Evolutionary conservation across 2,329 filamentous ascomycete species (phyloP), one percentile per base, ranked within the genome.

Genomic region (Coniochaeta pulveracea): DNA sequence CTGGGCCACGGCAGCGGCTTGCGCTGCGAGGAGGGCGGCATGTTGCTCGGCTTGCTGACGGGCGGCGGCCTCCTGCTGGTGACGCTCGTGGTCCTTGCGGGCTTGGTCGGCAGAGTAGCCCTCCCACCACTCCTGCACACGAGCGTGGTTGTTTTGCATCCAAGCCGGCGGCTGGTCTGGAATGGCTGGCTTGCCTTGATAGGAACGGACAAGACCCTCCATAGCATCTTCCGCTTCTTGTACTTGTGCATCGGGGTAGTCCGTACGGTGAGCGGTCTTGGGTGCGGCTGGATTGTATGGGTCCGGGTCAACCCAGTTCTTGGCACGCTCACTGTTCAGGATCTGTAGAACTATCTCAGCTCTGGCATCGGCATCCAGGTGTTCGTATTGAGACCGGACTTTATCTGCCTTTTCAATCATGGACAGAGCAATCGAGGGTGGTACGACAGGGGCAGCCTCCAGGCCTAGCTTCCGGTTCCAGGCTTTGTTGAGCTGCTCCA

Each of bases 301-400:
- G 21, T 60, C 50, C 1, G 57, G 48, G 27, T 66, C 58, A 21
- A 47, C 50, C 55, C 61, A 74, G 24, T 52, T 52, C 42, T 52
- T 58, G 10, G 59, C 52, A 21, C 51, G 51, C 5, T 65, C 60
- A 3, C 65, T 69, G 5, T 42, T 47, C 2, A 76, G 55, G 12
- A 67, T 49, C 2, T 50, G 41, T 9, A 68, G 44, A 2, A 65
- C 53, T 17, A 62, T 55, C 19, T 62, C 59, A 17, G 45, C 29
- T 19, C 47, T 43, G 8, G 37, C 24, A 19, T 40, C 39, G 39
- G 40, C 36, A 23, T 42, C 36, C 3, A 42, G 36, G 10, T 43
- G 38, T 42, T 63, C 62, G 6, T 45, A 40, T n/a, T n/a, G n/a
- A n/a, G n/a, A n/a, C n/a, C n/a, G n/a, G n/a, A n/a, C n/a, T n/a